These are phyloP conservation scores for Stenocarpella maydis DNA, from an alignment of 2,329 filamentous ascomycete genomes.

Conservation along the genomic window DNA sequence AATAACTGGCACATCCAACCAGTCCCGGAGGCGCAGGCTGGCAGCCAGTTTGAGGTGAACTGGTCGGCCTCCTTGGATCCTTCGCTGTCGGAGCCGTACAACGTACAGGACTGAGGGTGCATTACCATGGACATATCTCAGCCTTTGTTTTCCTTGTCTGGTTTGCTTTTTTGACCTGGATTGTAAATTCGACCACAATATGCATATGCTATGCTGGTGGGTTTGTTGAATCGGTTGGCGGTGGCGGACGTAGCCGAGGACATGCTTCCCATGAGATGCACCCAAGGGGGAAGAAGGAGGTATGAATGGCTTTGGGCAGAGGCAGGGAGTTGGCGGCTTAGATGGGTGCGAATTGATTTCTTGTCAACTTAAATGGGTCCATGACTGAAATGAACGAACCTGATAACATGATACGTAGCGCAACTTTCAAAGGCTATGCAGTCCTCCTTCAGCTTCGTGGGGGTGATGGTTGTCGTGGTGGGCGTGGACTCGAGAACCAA, in stretches of 20 bases:
- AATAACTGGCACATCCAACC: conserved; percentile 34
- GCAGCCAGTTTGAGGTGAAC: conserved; percentile 27
- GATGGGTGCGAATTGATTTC: conserved; percentile 22
- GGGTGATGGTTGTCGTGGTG: background rate
- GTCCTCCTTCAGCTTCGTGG: background rate
- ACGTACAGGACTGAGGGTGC: conserved; percentile 30
- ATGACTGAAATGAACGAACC: background rate
- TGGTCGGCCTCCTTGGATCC: conserved; percentile 30
- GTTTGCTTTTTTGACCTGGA: background rate
- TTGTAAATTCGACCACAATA: conserved; percentile 13
- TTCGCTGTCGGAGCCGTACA: conserved; percentile 33
- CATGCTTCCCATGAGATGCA: background rate
- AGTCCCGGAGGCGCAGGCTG: conserved; percentile 27
- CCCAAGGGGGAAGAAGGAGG: background rate
- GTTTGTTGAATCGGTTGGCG: conserved; percentile 1
- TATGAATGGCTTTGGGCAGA: background rate
- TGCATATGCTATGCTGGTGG: conserved; percentile 23
- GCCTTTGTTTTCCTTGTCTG: too few species aligned
- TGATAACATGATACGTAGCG: background rate
- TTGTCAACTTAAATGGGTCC: conserved; percentile 11
- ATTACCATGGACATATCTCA: conserved; percentile 4
- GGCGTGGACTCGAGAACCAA: conserved; percentile 20
- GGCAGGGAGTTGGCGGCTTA: conserved; percentile 29
- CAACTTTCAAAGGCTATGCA: background rate
- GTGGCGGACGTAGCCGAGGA: background rate